Base-by-base conservation (phyloP, 2,329 filamentous ascomycete species). In the Cladobotryum protrusum region DNA sequence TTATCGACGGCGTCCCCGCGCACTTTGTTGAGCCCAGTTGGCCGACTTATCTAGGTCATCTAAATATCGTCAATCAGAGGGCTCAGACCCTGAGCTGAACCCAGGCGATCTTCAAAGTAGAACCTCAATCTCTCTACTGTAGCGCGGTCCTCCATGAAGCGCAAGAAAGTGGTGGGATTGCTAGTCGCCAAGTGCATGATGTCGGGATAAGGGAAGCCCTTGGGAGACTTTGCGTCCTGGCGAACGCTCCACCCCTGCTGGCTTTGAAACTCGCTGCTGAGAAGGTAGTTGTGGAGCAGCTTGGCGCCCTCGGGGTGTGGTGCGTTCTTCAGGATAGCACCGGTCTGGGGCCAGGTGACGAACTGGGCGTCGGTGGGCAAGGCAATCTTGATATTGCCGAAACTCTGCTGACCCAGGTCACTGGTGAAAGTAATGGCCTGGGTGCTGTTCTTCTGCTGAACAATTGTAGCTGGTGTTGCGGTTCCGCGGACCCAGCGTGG, bases 401-500 rank as follows among this genome's bases (percentile, higher is more conserved):
- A 29, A 29, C 4, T 50, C 45, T 0, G 51, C 24, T 2, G 57
- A 51, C 9, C 35, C 43, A 17, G 63, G 57, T 18, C 58, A 0
- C 59, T 56, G 1, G 64, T 67, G 49, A 73, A 72, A n/a, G 59
- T 66, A 4, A 62, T 67, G 0, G 65, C 66, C 6, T 54, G 48
- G 5, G 61, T 65, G 47, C 36, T 56, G 51, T 68, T 65, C 20
- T 54, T 52, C 12, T 60, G 33, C 3, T 37, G 17, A 29, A 73
- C 44, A 9, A 76, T 53, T 1, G 66, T 65, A 1, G 39, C 49
- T 0, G 76, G 74, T 0, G 73, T 77, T 2, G 61, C 63, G 0
- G 71, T 72, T 8, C 77, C 77, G 19, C 76, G 75, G 14, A 80
- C 75, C 77, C 77, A 79, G 35, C 62, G 64, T 1, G 75, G 73